A percentile compares a stretch with the other conserved stretches of the same genome.
phyloP scores from a whole-genome alignment of 1,284 basidiomycete genomes.

The Afroboletus lepidellus region DNA sequence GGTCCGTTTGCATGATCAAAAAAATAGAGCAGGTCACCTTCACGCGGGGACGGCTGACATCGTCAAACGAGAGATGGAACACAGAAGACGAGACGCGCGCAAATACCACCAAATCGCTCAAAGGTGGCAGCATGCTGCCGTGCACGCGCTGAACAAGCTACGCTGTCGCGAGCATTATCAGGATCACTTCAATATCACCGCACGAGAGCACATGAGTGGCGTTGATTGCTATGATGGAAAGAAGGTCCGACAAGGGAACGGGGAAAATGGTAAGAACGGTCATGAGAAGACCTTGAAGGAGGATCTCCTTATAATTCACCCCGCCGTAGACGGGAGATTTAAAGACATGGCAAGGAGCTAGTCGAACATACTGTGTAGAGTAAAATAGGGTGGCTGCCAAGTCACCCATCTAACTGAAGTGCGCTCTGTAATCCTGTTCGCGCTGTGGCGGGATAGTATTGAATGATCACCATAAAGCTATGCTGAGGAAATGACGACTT shows the following conservation, averaged over 20 bases:
- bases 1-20: slow-evolving; percentile 38
- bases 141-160: slow-evolving; percentile 45
- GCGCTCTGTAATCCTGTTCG: not conserved
- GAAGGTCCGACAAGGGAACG: slow-evolving; percentile 38
- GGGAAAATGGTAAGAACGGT: slow-evolving; percentile 24
- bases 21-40: slow-evolving; percentile 31
- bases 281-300: slow-evolving; percentile 38
- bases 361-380: slow-evolving; percentile 9
- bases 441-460: not conserved
- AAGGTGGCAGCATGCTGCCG: slow-evolving; percentile 51
- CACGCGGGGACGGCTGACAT: slow-evolving; percentile 42
- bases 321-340: slow-evolving; percentile 71
- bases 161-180: slow-evolving; percentile 54
- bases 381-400: slow-evolving; percentile 1
- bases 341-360: slow-evolving; percentile 53
- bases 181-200: slow-evolving; percentile 60
- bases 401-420: not conserved
- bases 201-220: slow-evolving; percentile 73
- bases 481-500: slow-evolving; percentile 13
- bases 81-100: slow-evolving; percentile 17
- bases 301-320: slow-evolving; percentile 66
- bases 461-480: not conserved
- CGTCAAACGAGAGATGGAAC: slow-evolving; percentile 43
- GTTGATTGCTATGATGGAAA: slow-evolving; percentile 75
- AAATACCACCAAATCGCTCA: slow-evolving; percentile 30